Percentiles rank a stretch among this genome's conserved stretches.
Conservation (phyloP, 225 moss, liverwort and hornwort genomes). For the Bryoerythrophyllum caledonicum region DNA sequence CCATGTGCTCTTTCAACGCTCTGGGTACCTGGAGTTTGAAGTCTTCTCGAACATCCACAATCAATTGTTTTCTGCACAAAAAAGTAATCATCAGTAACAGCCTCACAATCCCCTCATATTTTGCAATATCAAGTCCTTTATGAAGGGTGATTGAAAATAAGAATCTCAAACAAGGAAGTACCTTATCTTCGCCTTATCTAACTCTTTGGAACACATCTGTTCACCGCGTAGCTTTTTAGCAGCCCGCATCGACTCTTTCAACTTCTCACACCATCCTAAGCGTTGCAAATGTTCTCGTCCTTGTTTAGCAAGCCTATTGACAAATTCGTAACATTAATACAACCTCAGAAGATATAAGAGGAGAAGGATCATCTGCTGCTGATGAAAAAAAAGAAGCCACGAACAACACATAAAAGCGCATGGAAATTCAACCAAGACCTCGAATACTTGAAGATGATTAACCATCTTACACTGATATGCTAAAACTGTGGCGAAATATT, state of each 20-base stretch:
- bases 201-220: slow-evolving; percentile 54
- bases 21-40: slow-evolving; percentile 69
- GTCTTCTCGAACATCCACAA: slow-evolving; percentile 65
- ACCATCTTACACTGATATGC: neutral
- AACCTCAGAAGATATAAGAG: neutral
- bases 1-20: slow-evolving; percentile 72
- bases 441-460: neutral
- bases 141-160: neutral
- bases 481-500: neutral
- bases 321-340: neutral
- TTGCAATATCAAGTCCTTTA: neutral
- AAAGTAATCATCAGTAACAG: neutral
- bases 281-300: slow-evolving; percentile 64
- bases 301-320: slow-evolving; percentile 57
- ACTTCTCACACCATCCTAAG: slow-evolving; percentile 71
- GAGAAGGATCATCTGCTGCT: neutral
- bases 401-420: neutral
- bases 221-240: slow-evolving; percentile 61
- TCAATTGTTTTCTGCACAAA: slow-evolving; percentile 66
- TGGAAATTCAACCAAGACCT: neutral
- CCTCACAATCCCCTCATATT: neutral
- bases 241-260: slow-evolving; percentile 70
- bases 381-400: neutral
- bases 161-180: slow-evolving; percentile 19
- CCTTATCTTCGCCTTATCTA: slow-evolving; percentile 61